Evolutionary conservation across 2,329 filamentous ascomycete genomes (phyloP), one percentile per base, ranked within the genome.

Genomic region (Arthrobotrys megalospora): DNA sequence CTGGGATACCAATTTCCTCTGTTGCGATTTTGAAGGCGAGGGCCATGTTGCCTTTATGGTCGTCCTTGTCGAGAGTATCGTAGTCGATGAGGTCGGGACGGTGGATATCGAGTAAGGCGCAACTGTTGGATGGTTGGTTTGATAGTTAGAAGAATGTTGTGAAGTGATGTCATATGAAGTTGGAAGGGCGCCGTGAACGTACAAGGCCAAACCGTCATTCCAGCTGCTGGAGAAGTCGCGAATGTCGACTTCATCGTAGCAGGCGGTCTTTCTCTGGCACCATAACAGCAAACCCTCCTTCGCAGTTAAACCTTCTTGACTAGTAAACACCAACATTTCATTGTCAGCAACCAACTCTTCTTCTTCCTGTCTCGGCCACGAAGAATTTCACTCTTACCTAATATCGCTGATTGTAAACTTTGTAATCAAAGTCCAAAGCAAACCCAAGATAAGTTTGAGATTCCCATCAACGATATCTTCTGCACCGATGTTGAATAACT

Each of bases 401-500:
- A 99, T 99, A 85, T 99, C 96, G 84, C 92, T 97, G 84, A 99
- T 99, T 81, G 96, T 99, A 85, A 99, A 99, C 63, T 96, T 90
- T 81, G 97, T 87, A 91, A 99, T 99, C 80, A 99, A 88, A 5
- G 94, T 99, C 96, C 96, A 99, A 85, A 99, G 97, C 82, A 99
- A 87, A 34, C 96, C 96, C 34, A 99, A 88, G 77, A 98, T 97
- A 83, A 99, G 97, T 88, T 98, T 99, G 81, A 92, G 90, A 85
- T 98, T 99, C 41, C 96, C 96, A 84, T 99, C 95, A 34, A 99
- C 96, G 24, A 99, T 93, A 88, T 99, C 96, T 85, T 98, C 96
- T 6, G 96, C 96, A 66, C 96, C 96, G 82, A 98, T 98, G 82
- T 99, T 99, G 81, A 94, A 97, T 91, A 99, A 93, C 84, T 97